These are phyloP conservation scores for Termitomyces sp. DNA, from an alignment of 768 basidiomycete species.

Conservation along the genomic window DNA sequence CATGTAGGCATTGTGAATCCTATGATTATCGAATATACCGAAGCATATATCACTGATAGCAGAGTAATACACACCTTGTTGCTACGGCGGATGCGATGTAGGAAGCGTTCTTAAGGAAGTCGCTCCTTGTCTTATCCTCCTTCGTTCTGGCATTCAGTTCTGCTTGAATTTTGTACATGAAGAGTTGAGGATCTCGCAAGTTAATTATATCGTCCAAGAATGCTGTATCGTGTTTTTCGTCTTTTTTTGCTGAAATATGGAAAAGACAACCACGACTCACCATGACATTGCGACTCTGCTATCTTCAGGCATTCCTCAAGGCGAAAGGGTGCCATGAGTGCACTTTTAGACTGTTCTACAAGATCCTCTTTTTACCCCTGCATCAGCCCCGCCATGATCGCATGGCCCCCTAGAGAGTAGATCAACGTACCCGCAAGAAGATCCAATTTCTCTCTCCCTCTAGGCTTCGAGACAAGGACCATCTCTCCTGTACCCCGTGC, in stretches of 20 bases:
- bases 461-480: conserved; percentile 50
- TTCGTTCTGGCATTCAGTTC: conserved; percentile 53
- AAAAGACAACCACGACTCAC: conserved; percentile 31
- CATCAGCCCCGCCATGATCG: conserved; percentile 1
- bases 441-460: conserved; percentile 77
- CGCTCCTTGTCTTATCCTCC: conserved; percentile 21
- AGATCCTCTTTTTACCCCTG: conserved; percentile 53
- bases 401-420: not conserved
- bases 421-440: conserved; percentile 59
- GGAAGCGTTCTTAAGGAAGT: conserved; percentile 35
- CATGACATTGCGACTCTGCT: conserved; percentile 68
- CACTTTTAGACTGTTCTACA: conserved; percentile 48
- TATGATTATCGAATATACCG: conserved; percentile 22
- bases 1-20: conserved; percentile 80
- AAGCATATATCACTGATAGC: not conserved
- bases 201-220: conserved; percentile 67
- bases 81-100: conserved; percentile 54
- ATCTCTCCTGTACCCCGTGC: conserved; percentile 68
- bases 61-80: conserved; percentile 39
- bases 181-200: conserved; percentile 62
- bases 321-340: conserved; percentile 60
- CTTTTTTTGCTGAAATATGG: not conserved
- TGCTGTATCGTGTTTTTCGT: conserved; percentile 28
- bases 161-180: conserved; percentile 48
- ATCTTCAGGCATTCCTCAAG: conserved; percentile 61